Conservation (phyloP, 1,284 basidiomycete species). For the Marasmius fiardii region DNA sequence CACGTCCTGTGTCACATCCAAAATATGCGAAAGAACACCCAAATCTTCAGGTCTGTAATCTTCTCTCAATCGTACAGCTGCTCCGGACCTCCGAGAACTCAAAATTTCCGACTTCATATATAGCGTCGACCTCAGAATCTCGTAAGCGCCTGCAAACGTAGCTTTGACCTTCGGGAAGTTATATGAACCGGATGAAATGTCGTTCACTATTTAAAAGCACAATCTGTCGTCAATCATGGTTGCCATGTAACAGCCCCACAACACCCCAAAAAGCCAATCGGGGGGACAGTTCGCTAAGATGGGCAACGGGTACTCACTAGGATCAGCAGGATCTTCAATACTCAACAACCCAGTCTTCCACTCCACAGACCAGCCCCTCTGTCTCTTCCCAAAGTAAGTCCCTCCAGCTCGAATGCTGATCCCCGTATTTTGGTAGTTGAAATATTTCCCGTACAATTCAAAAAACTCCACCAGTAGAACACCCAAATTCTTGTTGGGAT, state of each 20-base stretch:
- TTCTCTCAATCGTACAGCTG: slow-evolving; percentile 39
- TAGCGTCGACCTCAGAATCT: slow-evolving; percentile 73
- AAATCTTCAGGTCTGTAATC: slow-evolving; percentile 56
- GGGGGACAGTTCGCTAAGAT: too few relatives aligned
- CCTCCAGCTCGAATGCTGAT: slow-evolving; percentile 87
- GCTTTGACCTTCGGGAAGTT: slow-evolving; percentile 80
- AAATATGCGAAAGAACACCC: slow-evolving; percentile 78
- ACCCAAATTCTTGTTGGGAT: slow-evolving; percentile 85
- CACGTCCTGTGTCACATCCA: slow-evolving; percentile 84
- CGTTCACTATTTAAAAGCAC: slow-evolving; percentile 69
- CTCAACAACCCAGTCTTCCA: slow-evolving; percentile 64
- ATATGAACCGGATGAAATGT: slow-evolving; percentile 89
- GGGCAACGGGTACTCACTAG: slow-evolving; percentile 53
- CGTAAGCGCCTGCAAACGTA: slow-evolving; percentile 84
- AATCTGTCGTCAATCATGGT: too few relatives aligned
- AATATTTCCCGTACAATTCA: slow-evolving; percentile 90
- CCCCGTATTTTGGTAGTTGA: slow-evolving; percentile 90
- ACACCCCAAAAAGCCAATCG: too few relatives aligned
- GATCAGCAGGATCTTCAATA: slow-evolving; percentile 95
- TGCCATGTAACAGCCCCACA: too few relatives aligned
- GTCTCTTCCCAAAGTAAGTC: slow-evolving; percentile 77
- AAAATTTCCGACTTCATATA: slow-evolving; percentile 54
- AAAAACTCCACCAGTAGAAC: slow-evolving; percentile 95
- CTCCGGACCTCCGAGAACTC: slow-evolving; percentile 46
- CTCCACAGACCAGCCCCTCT: slow-evolving; percentile 76